phyloP scores from a whole-genome alignment of 164 flowering plant genomes.

The Cinnamomum chago region DNA sequence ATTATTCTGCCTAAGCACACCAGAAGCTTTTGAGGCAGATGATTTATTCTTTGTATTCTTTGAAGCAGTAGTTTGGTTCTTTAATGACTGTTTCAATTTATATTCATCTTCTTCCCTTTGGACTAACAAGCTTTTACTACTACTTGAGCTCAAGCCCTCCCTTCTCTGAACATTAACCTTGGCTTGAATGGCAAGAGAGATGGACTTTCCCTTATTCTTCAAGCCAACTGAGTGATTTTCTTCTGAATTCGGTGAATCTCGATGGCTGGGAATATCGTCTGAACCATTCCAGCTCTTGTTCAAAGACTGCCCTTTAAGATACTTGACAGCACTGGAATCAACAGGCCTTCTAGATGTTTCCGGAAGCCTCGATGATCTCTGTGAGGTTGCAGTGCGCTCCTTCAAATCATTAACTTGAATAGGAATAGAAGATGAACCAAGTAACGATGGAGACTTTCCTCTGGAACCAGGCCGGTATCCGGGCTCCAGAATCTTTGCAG shows the following conservation, averaged over 20 bases:
- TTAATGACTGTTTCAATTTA: slow-evolving; percentile 31
- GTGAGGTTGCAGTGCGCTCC: slow-evolving; percentile 41
- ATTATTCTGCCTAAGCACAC: slow-evolving; percentile 72
- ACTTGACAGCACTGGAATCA: slow-evolving; percentile 64
- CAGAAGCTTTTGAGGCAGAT: slow-evolving; percentile 30
- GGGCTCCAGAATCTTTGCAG: slow-evolving; percentile 71
- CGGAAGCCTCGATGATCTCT: slow-evolving; percentile 38
- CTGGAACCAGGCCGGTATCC: slow-evolving; percentile 37
- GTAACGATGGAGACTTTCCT: slow-evolving; percentile 26
- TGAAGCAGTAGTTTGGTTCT: slow-evolving; percentile 33
- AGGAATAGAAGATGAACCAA: slow-evolving; percentile 42
- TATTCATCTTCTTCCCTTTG: slow-evolving; percentile 43
- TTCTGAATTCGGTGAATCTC: slow-evolving; percentile 31
- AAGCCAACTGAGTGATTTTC: slow-evolving; percentile 19
- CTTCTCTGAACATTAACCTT: slow-evolving; percentile 92
- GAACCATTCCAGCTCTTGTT: slow-evolving; percentile 37
- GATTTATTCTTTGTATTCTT: slow-evolving; percentile 46
- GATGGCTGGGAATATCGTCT: slow-evolving; percentile 3
- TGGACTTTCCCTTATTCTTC: slow-evolving; percentile 58
- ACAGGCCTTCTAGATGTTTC: slow-evolving; percentile 42
- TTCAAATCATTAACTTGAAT: slow-evolving; percentile 44
- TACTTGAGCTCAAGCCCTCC: slow-evolving; percentile 51
- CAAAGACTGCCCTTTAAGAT: slow-evolving; percentile 65
- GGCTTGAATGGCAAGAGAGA: slow-evolving; percentile 92
- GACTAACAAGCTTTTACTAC: slow-evolving; percentile 16